Conservation (phyloP, 495 filamentous ascomycete species). For the Bacidia rubella region DNA sequence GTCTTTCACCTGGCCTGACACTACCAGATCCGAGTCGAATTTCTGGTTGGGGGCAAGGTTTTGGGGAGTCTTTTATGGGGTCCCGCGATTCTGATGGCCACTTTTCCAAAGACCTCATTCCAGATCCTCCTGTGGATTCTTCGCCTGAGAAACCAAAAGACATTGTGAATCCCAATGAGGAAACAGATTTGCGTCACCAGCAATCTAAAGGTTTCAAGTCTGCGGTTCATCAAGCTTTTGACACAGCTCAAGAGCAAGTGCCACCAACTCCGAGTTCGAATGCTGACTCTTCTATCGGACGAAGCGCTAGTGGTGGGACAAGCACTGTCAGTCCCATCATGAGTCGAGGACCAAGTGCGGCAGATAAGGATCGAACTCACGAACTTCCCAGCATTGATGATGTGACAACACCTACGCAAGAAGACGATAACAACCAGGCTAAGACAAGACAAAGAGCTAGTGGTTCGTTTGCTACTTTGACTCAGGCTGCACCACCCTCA, state of each 20-base stretch:
- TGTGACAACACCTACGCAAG: constrained; percentile 41
- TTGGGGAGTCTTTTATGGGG: constrained; percentile 36
- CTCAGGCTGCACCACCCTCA: constrained; percentile 21
- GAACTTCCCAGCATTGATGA: constrained; percentile 22
- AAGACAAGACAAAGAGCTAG: constrained; percentile 18
- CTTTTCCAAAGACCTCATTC: not conserved
- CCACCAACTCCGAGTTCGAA: constrained; percentile 44
- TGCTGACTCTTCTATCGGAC: constrained; percentile 31
- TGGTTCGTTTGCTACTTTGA: constrained; percentile 5
- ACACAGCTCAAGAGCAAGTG: constrained; percentile 33
- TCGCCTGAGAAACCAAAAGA: not conserved
- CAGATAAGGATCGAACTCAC: constrained; percentile 16
- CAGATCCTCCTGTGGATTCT: not conserved
- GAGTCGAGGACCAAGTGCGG: constrained; percentile 32
- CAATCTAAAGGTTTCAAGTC: constrained; percentile 52
- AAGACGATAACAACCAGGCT: constrained; percentile 36
- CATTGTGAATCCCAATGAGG: constrained; percentile 7
- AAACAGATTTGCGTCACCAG: constrained; percentile 33
- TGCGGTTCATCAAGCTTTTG: constrained; percentile 57
- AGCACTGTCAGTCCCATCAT: constrained; percentile 59
- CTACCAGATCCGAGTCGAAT: constrained; percentile 53
- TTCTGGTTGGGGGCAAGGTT: constrained; percentile 50
- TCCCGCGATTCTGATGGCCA: not conserved
- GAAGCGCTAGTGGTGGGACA: constrained; percentile 53
- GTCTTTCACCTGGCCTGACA: constrained; percentile 28